Evolutionary conservation across 768 basidiomycete genomes (phyloP).

Genomic region (Suillus cothurnatus): DNA sequence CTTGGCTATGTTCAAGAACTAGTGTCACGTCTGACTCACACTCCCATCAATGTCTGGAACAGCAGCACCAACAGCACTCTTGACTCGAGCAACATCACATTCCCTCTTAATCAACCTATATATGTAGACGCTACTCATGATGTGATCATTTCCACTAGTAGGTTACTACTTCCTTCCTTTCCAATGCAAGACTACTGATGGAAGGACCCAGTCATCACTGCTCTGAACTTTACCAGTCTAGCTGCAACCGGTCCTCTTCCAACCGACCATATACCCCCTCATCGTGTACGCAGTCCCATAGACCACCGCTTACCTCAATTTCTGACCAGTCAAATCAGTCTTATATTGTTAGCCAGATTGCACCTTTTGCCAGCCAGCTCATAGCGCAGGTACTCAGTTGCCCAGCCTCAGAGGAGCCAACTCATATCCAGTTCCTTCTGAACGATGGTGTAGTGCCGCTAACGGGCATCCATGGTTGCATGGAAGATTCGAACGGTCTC

Average conservation of each 20-base stretch:
- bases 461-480: conserved; percentile 45
- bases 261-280: conserved; percentile 35
- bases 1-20: conserved; percentile 47
- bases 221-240: conserved; percentile 48
- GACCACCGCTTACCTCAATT: not conserved
- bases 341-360: conserved; percentile 44
- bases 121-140: conserved; percentile 53
- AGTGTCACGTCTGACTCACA: conserved; percentile 43
- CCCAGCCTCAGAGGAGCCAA: conserved; percentile 26
- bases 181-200: not conserved
- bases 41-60: conserved; percentile 39
- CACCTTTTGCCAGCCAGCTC: conserved; percentile 50
- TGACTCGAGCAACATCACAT: conserved; percentile 39
- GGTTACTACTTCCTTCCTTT: conserved; percentile 6
- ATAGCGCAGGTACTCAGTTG: conserved; percentile 49
- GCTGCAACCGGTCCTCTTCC: conserved; percentile 43
- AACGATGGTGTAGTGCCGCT: conserved; percentile 54
- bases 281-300: conserved; percentile 25
- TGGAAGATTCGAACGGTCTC: conserved; percentile 41
- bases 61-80: conserved; percentile 50
- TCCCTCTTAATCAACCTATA: conserved; percentile 40
- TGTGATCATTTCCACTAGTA: conserved; percentile 42
- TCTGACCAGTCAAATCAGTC: conserved; percentile 22
- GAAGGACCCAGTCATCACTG: conserved; percentile 37
- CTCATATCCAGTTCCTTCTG: conserved; percentile 45